Conservation (phyloP, 2,329 filamentous ascomycete species). For the Drechslerella stenobrocha region DNA sequence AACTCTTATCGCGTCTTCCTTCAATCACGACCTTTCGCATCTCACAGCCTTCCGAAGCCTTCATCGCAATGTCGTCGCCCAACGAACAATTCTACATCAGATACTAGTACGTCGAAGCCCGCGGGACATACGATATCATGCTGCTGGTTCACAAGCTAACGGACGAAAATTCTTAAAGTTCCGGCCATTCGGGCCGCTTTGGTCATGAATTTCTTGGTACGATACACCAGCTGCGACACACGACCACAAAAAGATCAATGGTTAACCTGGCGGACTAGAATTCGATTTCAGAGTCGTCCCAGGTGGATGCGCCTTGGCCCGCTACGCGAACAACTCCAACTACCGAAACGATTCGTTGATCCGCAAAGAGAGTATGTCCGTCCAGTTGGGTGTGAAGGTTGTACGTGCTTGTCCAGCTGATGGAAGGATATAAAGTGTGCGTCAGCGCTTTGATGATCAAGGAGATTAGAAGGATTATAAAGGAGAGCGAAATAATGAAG, state of each 20-base stretch:
- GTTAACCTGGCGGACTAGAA: slow-evolving; percentile 63
- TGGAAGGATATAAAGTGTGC: slow-evolving; percentile 69
- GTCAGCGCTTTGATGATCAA: slow-evolving; percentile 87
- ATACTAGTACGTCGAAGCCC: slow-evolving; percentile 75
- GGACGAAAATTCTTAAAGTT: slow-evolving; percentile 63
- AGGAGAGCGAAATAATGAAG: slow-evolving; percentile 97
- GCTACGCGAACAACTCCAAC: slow-evolving; percentile 99
- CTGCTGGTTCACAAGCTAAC: slow-evolving; percentile 10
- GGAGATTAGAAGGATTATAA: slow-evolving; percentile 96
- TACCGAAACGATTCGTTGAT: slow-evolving; percentile 98
- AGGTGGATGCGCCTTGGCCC: slow-evolving; percentile 89
- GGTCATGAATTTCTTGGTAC: slow-evolving; percentile 96
- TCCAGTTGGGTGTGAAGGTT: neutral
- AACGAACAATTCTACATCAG: slow-evolving; percentile 91
- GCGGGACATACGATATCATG: slow-evolving; percentile 51
- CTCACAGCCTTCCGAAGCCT: neutral
- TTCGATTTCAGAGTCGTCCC: slow-evolving; percentile 94
- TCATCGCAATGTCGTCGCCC: slow-evolving; percentile 64
- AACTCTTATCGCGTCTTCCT: slow-evolving; percentile 41
- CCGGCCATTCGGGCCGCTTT: slow-evolving; percentile 94
- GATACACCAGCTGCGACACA: slow-evolving; percentile 49
- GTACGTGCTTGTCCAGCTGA: slow-evolving; percentile 4
- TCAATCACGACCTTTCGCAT: neutral
- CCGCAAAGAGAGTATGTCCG: slow-evolving; percentile 89
- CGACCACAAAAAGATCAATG: neutral